Base-by-base conservation (phyloP, 129 eudicot species). In the Calendula officinalis region DNA sequence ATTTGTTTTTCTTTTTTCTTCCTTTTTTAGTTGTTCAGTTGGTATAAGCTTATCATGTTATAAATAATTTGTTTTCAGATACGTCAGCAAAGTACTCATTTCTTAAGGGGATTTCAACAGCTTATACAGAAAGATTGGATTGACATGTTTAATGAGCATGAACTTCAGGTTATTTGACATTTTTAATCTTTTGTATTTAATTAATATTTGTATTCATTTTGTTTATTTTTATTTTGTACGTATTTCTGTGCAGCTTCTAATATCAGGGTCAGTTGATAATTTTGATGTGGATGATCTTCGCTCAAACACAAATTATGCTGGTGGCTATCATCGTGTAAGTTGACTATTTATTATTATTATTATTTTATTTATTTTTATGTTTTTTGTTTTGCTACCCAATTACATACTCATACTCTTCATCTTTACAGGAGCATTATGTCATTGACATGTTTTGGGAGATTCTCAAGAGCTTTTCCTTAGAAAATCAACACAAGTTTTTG, bases 131-230 rank as follows among this genome's bases (percentile, higher is more conserved):
- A 92, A 80, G 95, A 88, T 8, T 92, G 96, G 96, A 88, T 92
- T 36, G 98, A 85, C 75, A 85, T 92, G 91, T 92, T 92, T 69
- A 88, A 92, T 70, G 98, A 92, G 74, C 96, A 92, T 81, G 98
- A 92, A 75, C 95, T 92, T 77, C 98, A 92, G 98, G 98, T 92
- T 13, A 16, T 39, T 39, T 8, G 39, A 43, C 39, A 62, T 22
- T 62, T 43, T 8, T 5, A 6, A 58, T 5, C 33, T 58, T 38
- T 58, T 16, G 30, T 52, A 16, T 60, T 17, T 40, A 8, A 50
- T 38, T 66, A 37, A 9, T 55, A 4, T 1, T 36, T 32, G 11
- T 34, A 17, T 49, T 37, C 35, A 68, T 38, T 46, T 50, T n/a
- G 8, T 62, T 60, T 47, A 5, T 30, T 37, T 14, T 37, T 66